phyloP scores from a whole-genome alignment of 202 grass and related monocot species.

The Miscanthus sacchariflorus region DNA sequence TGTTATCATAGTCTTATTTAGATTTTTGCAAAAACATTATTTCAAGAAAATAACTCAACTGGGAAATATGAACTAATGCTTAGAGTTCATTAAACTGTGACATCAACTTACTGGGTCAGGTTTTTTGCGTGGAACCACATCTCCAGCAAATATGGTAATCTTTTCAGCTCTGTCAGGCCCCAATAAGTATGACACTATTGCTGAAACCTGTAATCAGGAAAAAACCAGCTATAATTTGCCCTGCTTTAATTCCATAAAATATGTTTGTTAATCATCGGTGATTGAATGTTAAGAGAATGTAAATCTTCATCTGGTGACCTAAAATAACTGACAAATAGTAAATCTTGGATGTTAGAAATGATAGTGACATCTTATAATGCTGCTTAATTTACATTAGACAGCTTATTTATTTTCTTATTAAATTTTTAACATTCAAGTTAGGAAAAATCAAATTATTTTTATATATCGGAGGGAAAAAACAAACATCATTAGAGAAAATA shows the following conservation, averaged over 20 bases:
- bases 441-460: neutral
- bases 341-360: neutral
- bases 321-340: neutral
- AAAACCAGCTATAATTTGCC: constrained; percentile 10
- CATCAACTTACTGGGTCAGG: constrained; percentile 87
- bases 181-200: constrained; percentile 91
- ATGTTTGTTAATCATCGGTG: constrained; percentile 13
- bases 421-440: neutral
- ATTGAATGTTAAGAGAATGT: neutral
- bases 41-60: constrained; percentile 8
- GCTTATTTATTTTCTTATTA: neutral
- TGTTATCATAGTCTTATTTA: neutral
- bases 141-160: constrained; percentile 96
- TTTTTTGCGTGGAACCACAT: constrained; percentile 95
- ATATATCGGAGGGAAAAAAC: neutral
- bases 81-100: neutral
- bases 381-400: neutral
- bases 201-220: constrained; percentile 72
- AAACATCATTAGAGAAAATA: neutral
- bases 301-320: neutral
- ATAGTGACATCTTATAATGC: neutral
- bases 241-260: constrained; percentile 20
- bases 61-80: neutral
- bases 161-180: constrained; percentile 79
- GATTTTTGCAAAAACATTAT: constrained; percentile 10